Percentiles rank a stretch among this genome's conserved stretches.
Evolutionary conservation across 1,284 basidiomycete species (phyloP).

Genomic region (Ceratobasidium sp.): DNA sequence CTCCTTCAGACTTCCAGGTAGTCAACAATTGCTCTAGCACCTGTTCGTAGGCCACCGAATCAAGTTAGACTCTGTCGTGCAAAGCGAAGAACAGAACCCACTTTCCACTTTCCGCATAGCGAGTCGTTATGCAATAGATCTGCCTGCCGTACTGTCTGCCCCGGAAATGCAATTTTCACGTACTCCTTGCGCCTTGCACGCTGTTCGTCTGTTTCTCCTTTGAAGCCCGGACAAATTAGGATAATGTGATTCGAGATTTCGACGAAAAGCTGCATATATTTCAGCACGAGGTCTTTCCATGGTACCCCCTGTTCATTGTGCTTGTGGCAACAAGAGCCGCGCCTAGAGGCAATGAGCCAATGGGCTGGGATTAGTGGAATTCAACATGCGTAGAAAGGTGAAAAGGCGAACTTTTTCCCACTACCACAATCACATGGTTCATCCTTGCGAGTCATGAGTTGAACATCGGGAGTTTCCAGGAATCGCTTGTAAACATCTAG

Average conservation of each 20-base stretch:
- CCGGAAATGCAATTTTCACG: conserved; percentile 62
- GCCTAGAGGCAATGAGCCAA: conserved; percentile 56
- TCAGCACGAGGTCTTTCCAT: conserved; percentile 58
- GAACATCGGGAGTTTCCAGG: conserved; percentile 67
- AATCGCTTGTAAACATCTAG: conserved; percentile 76
- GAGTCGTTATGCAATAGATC: conserved; percentile 68
- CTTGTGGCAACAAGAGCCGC: conserved; percentile 72
- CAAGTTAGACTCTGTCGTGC: not conserved
- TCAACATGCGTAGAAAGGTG: not conserved
- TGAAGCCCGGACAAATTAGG: conserved; percentile 76
- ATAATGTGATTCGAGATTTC: conserved; percentile 85
- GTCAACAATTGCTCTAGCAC: conserved; percentile 49
- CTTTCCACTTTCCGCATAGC: conserved; percentile 87
- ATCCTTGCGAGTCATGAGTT: conserved; percentile 72
- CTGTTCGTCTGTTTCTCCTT: conserved; percentile 53
- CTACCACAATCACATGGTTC: conserved; percentile 78
- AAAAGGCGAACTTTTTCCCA: conserved; percentile 59
- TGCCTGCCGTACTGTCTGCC: conserved; percentile 54
- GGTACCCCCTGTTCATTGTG: conserved; percentile 66
- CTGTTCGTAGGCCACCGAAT: not conserved
- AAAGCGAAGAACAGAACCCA: conserved; percentile 53
- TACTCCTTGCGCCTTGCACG: conserved; percentile 65
- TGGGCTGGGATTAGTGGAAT: not conserved
- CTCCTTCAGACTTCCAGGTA: conserved; percentile 53
- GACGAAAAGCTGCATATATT: conserved; percentile 79